Conservation (phyloP, 2,329 filamentous ascomycete genomes). For the Botrytis squamosa region DNA sequence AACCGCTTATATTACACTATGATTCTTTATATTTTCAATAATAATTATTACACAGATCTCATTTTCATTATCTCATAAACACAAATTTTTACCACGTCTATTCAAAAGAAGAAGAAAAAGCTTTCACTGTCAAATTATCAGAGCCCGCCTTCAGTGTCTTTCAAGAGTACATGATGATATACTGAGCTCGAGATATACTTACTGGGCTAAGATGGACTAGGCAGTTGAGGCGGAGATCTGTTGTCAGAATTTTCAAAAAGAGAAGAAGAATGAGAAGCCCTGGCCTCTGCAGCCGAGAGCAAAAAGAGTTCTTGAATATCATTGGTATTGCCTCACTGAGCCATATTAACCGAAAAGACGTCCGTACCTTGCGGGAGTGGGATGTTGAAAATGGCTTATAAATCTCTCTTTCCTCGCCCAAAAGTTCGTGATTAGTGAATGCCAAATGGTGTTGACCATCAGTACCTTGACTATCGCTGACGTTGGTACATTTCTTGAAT, state of each 20-base stretch:
- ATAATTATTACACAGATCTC: too few relatives aligned
- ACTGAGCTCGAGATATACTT: neutral
- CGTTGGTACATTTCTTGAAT: too few relatives aligned
- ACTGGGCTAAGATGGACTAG: neutral
- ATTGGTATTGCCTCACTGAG: slow-evolving; percentile 33
- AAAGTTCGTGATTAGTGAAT: too few relatives aligned
- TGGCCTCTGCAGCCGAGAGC: slow-evolving; percentile 33
- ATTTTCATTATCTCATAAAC: too few relatives aligned
- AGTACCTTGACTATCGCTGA: too few relatives aligned
- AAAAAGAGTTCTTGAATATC: slow-evolving; percentile 28
- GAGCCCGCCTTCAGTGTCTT: too few relatives aligned
- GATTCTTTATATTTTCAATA: too few relatives aligned
- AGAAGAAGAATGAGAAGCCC: slow-evolving; percentile 36
- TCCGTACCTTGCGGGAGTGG: slow-evolving; percentile 36
- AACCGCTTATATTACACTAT: too few relatives aligned
- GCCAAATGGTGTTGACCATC: too few relatives aligned
- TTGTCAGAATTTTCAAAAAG: slow-evolving; percentile 37
- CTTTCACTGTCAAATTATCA: too few relatives aligned
- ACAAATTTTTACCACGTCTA: accelerated
- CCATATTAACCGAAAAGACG: slow-evolving; percentile 38
- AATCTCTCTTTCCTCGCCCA: too few relatives aligned
- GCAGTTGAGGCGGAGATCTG: neutral
- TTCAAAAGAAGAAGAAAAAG: too few relatives aligned
- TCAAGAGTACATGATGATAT: neutral
- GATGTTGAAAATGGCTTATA: slow-evolving; percentile 28